phyloP scores from a whole-genome alignment of 1,284 basidiomycete species.

The Agaricales sp. region DNA sequence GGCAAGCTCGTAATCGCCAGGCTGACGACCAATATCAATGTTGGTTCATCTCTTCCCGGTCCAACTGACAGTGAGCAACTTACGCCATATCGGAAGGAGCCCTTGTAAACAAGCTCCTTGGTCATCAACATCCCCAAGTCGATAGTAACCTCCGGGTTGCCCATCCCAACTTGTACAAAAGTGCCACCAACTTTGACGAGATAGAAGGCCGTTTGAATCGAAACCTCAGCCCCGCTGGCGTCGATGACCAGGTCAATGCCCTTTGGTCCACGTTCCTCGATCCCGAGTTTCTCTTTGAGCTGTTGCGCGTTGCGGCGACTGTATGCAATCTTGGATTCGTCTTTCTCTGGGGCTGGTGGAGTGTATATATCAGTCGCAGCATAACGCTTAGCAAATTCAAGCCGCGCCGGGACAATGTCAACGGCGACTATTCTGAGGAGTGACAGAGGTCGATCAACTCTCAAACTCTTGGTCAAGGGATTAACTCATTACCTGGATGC shows the following conservation, averaged over 20 bases:
- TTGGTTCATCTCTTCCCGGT: conserved; percentile 1
- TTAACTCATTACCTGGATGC: conserved; percentile 26
- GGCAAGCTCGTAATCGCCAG: conserved; percentile 79
- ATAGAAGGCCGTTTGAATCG: conserved; percentile 75
- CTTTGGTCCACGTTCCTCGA: conserved; percentile 47
- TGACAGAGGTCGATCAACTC: not conserved
- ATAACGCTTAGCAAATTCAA: conserved; percentile 82
- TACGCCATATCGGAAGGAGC: conserved; percentile 83
- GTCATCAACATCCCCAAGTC: conserved; percentile 50
- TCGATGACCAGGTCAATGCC: conserved; percentile 70
- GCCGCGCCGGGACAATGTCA: conserved; percentile 75
- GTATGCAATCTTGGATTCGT: conserved; percentile 61
- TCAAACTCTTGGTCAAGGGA: not conserved
- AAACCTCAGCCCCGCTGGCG: conserved; percentile 84
- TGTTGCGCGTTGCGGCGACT: conserved; percentile 55
- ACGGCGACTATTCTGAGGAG: conserved; percentile 67
- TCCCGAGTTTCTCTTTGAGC: conserved; percentile 47
- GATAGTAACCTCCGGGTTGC: conserved; percentile 49
- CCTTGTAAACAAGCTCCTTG: conserved; percentile 77
- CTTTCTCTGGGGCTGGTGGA: conserved; percentile 51
- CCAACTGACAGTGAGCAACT: conserved; percentile 16
- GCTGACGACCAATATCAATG: conserved; percentile 28
- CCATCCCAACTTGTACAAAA: conserved; percentile 73
- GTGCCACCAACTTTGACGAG: conserved; percentile 68
- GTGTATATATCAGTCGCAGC: conserved; percentile 80